A percentile compares a stretch with the other conserved stretches of the same genome.
These are phyloP conservation scores for Colletotrichum tropicale DNA, from an alignment of 2,329 filamentous ascomycete species.

Conservation along the genomic window DNA sequence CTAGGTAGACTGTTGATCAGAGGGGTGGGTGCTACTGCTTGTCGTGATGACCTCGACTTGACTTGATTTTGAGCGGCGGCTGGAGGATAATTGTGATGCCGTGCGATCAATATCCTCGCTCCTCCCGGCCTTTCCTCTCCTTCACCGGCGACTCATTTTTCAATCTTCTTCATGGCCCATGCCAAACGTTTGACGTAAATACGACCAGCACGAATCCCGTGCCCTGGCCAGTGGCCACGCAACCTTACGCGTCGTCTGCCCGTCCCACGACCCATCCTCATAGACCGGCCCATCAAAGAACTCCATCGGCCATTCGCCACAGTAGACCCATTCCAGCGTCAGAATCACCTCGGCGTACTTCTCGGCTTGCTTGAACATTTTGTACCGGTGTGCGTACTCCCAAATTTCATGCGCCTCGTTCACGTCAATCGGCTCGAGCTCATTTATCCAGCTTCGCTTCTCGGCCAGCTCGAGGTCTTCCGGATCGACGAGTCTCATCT, in stretches of 20 bases:
- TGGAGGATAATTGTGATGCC: too few relatives aligned
- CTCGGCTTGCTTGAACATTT: not conserved
- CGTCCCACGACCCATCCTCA: not conserved
- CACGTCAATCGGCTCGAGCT: not conserved
- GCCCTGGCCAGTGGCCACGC: not conserved
- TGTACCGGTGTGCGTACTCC: not conserved
- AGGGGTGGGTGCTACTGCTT: too few relatives aligned
- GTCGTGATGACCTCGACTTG: too few relatives aligned
- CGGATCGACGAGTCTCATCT: not conserved
- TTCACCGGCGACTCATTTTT: not conserved
- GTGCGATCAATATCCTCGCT: not conserved
- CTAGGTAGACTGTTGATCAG: too few relatives aligned
- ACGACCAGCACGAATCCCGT: not conserved
- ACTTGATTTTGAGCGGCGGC: fast-evolving
- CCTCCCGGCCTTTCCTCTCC: not conserved
- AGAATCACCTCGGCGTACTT: not conserved
- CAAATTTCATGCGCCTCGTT: not conserved
- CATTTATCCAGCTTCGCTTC: not conserved
- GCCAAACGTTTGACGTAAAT: not conserved
- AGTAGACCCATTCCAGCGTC: not conserved
- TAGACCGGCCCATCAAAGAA: not conserved
- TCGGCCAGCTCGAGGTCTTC: not conserved
- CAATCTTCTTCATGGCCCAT: not conserved
- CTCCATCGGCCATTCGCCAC: not conserved
- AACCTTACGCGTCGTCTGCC: not conserved